Base-by-base conservation (phyloP, 331 rosid genomes). In the Dryas integrifolia region DNA sequence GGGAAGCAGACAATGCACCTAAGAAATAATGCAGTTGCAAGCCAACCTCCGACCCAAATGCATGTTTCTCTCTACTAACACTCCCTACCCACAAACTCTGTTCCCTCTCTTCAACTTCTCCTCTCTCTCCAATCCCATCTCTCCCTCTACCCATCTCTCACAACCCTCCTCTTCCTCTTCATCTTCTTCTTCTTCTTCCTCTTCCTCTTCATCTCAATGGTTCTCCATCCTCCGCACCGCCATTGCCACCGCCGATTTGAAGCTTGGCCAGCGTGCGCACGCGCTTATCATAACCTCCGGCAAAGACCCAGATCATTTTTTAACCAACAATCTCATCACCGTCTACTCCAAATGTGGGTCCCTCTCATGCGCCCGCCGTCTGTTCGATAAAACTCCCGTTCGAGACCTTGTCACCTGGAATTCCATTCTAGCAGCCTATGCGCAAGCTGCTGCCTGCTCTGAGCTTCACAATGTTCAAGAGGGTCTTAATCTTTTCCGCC, bases 361-460 rank as follows among this genome's bases (percentile, higher is more conserved):
- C 12, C 81, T 90, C 2, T 57, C 72, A 0, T 80, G 61, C 14
- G 98, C 96, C 13, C 98, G 92, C 51, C 76, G 65, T 26, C 80
- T 92, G 88, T 92, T 92, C 59, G 92, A 88, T 58, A 70, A 74
- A 80, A 82, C 66, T 12, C 85, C 85, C 53, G 75, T 81, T 9
- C 77, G 88, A 70, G 92, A 88, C 88, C 85, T 92, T 59, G 90
- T 92, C 35, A 81, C 96, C 5, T 92, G 95, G 96, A 92, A 92
- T 55, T 81, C 98, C 74, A 90, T 90, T 77, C 74, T 92, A 52
- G 75, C 96, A 0, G 92, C 89, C 26, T 69, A 87, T n/a, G 91
- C 96, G 5, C 84, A 80, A 13, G 70, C 86, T 12, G 70, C 86
- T 12, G 81, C 71, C 1, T 85, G 79, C 46, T 46, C 75, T 44